phyloP scores from a whole-genome alignment of 345 rosid species.

The Bruguiera gymnorhiza region DNA sequence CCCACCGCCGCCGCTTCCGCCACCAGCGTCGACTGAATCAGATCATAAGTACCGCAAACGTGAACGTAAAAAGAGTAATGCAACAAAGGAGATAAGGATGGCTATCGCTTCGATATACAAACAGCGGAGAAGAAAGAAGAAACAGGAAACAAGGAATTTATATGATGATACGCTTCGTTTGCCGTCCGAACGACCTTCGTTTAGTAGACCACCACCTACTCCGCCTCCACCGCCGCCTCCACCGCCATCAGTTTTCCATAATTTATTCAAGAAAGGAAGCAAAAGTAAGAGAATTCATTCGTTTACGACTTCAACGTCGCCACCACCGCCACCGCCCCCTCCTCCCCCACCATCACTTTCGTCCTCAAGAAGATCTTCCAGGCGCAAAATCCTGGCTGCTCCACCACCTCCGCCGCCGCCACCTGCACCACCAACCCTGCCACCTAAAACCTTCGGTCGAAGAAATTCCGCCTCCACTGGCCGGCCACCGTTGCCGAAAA shows the following conservation, averaged over 20 bases:
- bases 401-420: constrained; percentile 26
- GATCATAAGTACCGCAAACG: constrained; percentile 30
- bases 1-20: constrained; percentile 33
- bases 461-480: constrained; percentile 18
- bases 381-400: constrained; percentile 6
- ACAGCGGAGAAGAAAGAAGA: constrained; percentile 63
- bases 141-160: constrained; percentile 38
- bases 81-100: constrained; percentile 72
- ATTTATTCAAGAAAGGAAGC: constrained; percentile 53
- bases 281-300: constrained; percentile 62
- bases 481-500: constrained; percentile 66
- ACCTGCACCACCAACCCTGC: constrained; percentile 38
- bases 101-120: constrained; percentile 54
- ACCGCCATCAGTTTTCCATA: constrained; percentile 57
- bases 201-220: constrained; percentile 40
- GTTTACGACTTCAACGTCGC: constrained; percentile 44
- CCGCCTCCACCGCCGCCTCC: constrained; percentile 74
- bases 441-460: constrained; percentile 21
- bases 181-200: constrained; percentile 21
- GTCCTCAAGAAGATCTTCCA: constrained; percentile 18
- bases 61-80: constrained; percentile 60
- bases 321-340: constrained; percentile 47
- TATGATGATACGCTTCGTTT: constrained; percentile 15
- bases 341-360: constrained; percentile 14
- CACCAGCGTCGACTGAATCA: constrained; percentile 34